Percentiles rank a stretch among this genome's conserved stretches.
phyloP scores from a whole-genome alignment of 2,329 filamentous ascomycete species.

The Beauveria bassiana region DNA sequence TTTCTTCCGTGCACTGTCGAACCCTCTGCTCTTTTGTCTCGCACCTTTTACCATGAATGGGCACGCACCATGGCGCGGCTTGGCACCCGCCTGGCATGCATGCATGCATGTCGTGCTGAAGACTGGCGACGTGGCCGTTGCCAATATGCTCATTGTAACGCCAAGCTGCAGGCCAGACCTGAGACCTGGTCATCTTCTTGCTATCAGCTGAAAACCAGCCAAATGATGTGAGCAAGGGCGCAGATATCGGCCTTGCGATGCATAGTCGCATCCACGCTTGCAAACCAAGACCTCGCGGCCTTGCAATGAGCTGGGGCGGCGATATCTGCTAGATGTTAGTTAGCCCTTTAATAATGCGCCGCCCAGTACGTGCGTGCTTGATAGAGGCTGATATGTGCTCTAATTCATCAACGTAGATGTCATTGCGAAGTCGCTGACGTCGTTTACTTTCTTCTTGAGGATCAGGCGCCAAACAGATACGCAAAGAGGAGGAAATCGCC shows the following conservation, averaged over 20 bases:
- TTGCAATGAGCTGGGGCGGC: not conserved
- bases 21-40: not conserved
- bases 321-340: not conserved
- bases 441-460: not conserved
- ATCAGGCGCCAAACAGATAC: not conserved
- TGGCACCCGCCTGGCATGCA: not conserved
- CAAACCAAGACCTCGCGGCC: not conserved
- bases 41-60: not conserved
- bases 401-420: not conserved
- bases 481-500: not conserved
- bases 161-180: not conserved
- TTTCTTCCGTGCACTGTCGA: not conserved
- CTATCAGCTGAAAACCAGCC: not conserved
- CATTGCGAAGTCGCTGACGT: not conserved
- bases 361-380: too few species aligned
- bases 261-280: not conserved
- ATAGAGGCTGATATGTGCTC: not conserved
- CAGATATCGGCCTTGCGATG: not conserved
- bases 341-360: too few species aligned
- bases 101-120: conserved; percentile 5
- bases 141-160: not conserved
- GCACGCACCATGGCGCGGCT: not conserved
- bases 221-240: not conserved
- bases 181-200: not conserved
- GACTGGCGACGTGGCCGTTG: not conserved